These are phyloP conservation scores for Mycena crocata DNA, from an alignment of 768 basidiomycete genomes.

Conservation along the genomic window DNA sequence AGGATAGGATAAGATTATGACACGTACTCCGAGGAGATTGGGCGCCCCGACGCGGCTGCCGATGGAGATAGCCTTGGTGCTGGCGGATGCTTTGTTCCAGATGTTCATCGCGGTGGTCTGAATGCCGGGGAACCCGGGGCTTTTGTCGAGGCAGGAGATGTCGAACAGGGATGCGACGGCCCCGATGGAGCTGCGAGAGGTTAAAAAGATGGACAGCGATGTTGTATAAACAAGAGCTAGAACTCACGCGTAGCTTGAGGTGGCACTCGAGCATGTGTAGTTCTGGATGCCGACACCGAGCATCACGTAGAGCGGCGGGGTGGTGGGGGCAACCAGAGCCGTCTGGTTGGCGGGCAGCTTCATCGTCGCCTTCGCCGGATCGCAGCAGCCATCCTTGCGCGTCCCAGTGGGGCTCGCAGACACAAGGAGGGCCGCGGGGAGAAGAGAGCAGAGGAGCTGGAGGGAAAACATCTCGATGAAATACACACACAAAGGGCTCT, in stretches of 20 bases:
- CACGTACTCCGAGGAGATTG: constrained; percentile 7
- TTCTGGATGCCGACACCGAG: constrained; percentile 57
- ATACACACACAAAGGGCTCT: background rate
- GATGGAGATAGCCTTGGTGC: background rate
- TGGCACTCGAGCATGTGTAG: constrained; percentile 50
- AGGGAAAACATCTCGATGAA: constrained; percentile 34
- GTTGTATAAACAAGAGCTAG: background rate
- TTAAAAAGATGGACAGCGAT: background rate
- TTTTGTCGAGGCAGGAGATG: constrained; percentile 48
- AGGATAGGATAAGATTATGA: background rate
- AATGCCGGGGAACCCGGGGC: constrained; percentile 31
- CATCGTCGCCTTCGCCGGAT: constrained; percentile 22
- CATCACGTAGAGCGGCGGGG: constrained; percentile 51
- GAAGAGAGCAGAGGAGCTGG: constrained; percentile 36
- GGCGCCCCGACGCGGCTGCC: constrained; percentile 10
- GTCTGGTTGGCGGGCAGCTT: constrained; percentile 42
- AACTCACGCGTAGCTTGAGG: constrained; percentile 49
- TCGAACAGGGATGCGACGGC: constrained; percentile 53
- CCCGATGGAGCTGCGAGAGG: constrained; percentile 33
- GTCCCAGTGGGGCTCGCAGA: constrained; percentile 26
- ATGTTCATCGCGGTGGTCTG: constrained; percentile 29
- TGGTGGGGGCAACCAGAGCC: constrained; percentile 49
- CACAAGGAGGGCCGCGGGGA: constrained; percentile 32
- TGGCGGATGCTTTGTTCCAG: constrained; percentile 34
- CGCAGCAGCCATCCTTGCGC: background rate